These are phyloP conservation scores for Termitomyces sp. DNA, from an alignment of 768 basidiomycete species.

Conservation along the genomic window DNA sequence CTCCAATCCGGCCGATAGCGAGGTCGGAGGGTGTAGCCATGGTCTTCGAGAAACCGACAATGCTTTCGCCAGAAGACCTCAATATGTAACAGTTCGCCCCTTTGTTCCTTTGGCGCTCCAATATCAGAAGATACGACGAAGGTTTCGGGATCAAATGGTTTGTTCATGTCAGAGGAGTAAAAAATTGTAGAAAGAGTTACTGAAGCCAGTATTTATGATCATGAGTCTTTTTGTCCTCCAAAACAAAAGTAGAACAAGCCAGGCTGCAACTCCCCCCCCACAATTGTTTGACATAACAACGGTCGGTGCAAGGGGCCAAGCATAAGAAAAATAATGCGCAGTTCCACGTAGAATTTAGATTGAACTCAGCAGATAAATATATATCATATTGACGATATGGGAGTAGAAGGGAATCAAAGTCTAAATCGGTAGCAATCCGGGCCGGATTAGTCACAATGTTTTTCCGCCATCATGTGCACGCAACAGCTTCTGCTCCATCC, in stretches of 20 bases:
- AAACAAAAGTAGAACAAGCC: no score
- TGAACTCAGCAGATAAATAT: not conserved
- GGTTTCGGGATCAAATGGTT: not conserved
- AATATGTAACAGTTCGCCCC: not conserved
- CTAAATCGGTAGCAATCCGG: not conserved
- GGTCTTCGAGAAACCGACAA: no score
- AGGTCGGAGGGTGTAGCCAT: no score
- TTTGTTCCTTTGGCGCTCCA: not conserved
- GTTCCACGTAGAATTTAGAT: not conserved
- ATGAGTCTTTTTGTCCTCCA: no score
- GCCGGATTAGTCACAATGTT: not conserved
- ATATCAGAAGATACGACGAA: not conserved
- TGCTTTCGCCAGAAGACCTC: constrained; percentile 1
- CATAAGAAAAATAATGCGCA: not conserved
- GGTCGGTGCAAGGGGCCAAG: no score
- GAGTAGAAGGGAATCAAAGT: not conserved
- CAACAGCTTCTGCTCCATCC: no score
- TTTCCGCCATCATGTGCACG: not conserved
- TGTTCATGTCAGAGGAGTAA: not conserved
- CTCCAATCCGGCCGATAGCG: no score
- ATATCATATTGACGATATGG: not conserved
- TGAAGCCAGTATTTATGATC: no score
- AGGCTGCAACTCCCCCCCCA: no score
- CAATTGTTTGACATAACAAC: no score
- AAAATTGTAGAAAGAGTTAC: not conserved